Conservation (phyloP, 768 basidiomycete species). For the Lactifluus piperatus region DNA sequence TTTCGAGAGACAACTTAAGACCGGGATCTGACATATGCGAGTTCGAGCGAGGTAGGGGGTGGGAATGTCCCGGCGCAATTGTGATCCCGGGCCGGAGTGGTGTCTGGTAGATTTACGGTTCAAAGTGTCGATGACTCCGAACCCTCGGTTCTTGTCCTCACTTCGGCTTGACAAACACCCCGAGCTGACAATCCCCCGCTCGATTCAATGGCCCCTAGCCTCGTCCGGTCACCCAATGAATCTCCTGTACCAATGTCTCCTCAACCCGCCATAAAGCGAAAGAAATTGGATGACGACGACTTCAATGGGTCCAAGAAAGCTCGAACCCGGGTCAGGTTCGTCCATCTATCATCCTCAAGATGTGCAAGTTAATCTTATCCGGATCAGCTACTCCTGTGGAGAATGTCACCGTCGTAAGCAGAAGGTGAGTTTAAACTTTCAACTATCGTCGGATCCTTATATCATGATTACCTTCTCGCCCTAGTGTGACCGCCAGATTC, state of each 20-base stretch:
- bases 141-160: neutral
- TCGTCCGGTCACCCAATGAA: slow-evolving; percentile 2
- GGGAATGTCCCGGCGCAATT: neutral
- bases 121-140: neutral
- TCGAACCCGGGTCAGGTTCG: slow-evolving; percentile 68
- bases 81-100: neutral
- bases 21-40: slow-evolving; percentile 22
- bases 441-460: slow-evolving; percentile 17
- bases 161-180: neutral
- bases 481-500: slow-evolving; percentile 79
- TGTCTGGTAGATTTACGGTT: neutral
- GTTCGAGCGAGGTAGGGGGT: neutral
- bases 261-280: slow-evolving; percentile 40
- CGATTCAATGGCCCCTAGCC: neutral
- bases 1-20: slow-evolving; percentile 61
- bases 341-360: neutral
- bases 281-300: slow-evolving; percentile 48
- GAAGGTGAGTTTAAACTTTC: slow-evolving; percentile 41
- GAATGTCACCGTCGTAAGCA: slow-evolving; percentile 87
- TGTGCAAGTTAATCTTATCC: neutral
- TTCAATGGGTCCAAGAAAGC: slow-evolving; percentile 48
- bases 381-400: slow-evolving; percentile 66
- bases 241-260: slow-evolving; percentile 4
- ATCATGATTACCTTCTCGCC: neutral
- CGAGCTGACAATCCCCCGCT: neutral